These are phyloP conservation scores for Microbotryum intermedium DNA, from an alignment of 1,284 basidiomycete species.

Conservation along the genomic window DNA sequence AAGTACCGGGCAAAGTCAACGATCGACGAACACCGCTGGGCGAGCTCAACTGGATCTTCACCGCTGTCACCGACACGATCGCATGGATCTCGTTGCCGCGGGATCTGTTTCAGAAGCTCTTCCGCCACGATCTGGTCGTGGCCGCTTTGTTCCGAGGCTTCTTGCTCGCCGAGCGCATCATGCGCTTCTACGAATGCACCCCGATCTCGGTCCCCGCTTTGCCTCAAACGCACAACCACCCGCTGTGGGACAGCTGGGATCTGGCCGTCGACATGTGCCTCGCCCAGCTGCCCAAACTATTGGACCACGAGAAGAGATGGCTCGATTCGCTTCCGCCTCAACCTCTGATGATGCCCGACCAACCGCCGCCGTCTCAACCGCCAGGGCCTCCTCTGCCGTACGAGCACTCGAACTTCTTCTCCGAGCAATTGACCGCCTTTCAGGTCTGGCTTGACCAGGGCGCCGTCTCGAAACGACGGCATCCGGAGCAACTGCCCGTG, in stretches of 20 bases:
- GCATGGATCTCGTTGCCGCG: conserved; percentile 96
- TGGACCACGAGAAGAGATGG: conserved; percentile 54
- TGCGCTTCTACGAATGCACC: conserved; percentile 97
- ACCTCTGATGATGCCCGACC: conserved; percentile 21
- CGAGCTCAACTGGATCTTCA: conserved; percentile 99
- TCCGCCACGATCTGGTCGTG: conserved; percentile 90
- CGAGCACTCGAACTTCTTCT: conserved; percentile 85
- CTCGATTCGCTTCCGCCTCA: conserved; percentile 34
- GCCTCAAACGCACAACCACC: conserved; percentile 89
- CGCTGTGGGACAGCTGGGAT: conserved; percentile 96
- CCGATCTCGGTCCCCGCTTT: conserved; percentile 87
- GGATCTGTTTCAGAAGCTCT: conserved; percentile 86
- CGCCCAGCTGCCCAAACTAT: conserved; percentile 79
- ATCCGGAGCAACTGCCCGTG: conserved; percentile 93
- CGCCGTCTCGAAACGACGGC: conserved; percentile 50
- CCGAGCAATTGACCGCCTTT: conserved; percentile 93
- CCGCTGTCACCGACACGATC: conserved; percentile 96
- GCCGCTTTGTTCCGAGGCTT: conserved; percentile 96
- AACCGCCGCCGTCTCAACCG: conserved; percentile 36
- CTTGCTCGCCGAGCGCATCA: conserved; percentile 90
- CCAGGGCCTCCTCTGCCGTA: conserved; percentile 49
- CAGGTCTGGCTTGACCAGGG: conserved; percentile 96
- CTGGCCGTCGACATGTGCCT: conserved; percentile 93
- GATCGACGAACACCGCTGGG: conserved; percentile 91
- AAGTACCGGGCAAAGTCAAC: conserved; percentile 91